These are phyloP conservation scores for Tricholoma hemisulphureum DNA, from an alignment of 768 basidiomycete genomes.

Conservation along the genomic window DNA sequence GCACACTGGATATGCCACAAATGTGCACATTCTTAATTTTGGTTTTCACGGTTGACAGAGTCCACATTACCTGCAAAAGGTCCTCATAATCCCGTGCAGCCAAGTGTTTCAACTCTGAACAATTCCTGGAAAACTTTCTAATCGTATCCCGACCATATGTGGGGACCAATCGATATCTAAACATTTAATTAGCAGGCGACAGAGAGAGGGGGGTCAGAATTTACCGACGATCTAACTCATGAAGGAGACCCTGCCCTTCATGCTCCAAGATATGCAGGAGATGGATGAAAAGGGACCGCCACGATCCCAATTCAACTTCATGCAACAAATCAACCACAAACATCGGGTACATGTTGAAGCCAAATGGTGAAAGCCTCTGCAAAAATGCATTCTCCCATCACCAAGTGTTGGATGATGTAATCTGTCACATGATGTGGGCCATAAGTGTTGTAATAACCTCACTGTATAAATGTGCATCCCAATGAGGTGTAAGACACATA, in stretches of 20 bases:
- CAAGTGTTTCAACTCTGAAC: constrained; percentile 19
- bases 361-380: background rate
- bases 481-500: no score
- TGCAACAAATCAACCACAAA: constrained; percentile 38
- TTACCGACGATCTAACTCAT: background rate
- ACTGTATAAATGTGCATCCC: no score
- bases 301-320: constrained; percentile 38
- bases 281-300: constrained; percentile 35
- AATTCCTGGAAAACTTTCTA: constrained; percentile 18
- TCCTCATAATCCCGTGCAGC: constrained; percentile 30
- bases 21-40: no score
- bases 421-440: no score
- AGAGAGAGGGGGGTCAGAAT: background rate
- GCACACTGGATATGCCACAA: background rate
- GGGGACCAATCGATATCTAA: background rate
- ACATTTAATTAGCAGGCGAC: background rate
- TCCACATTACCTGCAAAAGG: constrained; percentile 24
- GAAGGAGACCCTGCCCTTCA: background rate
- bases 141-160: constrained; percentile 20
- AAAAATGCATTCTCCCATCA: background rate
- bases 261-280: background rate
- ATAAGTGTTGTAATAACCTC: no score
- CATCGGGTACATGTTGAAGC: constrained; percentile 4
- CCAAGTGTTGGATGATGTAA: no score
- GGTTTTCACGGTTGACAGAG: no score